Base-by-base conservation (phyloP, 2,329 filamentous ascomycete genomes). In the Escovopsis sp. region DNA sequence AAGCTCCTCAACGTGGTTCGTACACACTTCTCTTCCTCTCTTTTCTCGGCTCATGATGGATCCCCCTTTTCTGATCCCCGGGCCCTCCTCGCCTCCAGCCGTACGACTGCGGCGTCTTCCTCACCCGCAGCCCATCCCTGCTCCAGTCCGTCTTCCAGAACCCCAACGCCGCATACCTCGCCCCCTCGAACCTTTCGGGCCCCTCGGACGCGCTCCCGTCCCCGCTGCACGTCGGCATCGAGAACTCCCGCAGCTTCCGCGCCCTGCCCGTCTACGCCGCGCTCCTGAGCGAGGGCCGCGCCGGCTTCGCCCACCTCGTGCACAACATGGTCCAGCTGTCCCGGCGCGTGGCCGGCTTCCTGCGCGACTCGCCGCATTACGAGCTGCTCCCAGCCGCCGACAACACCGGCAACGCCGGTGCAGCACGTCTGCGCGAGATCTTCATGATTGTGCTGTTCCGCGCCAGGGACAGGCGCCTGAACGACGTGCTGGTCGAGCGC, bases 31-130 rank as follows among this genome's bases (percentile, higher is more conserved):
- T n/a, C n/a, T n/a, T n/a, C n/a, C n/a, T n/a, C n/a, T n/a, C n/a
- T n/a, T n/a, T n/a, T n/a, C n/a, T n/a, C n/a, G n/a, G n/a, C n/a
- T n/a, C n/a, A n/a, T n/a, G n/a, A n/a, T n/a, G n/a, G n/a, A n/a
- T n/a, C n/a, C n/a, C n/a, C n/a, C n/a, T n/a, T n/a, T n/a, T n/a
- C n/a, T n/a, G n/a, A n/a, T n/a, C n/a, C n/a, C n/a, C n/a, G n/a
- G n/a, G n/a, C 20, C 20, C 20, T 6, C 20, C 20, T 20, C 20
- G 20, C 14, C 6, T 41, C 20, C 20, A 79, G 71, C 88, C 89
- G 0, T 95, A 95, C 53, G 89, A 95, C 59, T 88, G 81, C 52
- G 89, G 88, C 35, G 81, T 95, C 60, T 93, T 94, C 68, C 74
- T 94, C 51, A 85, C 79, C 40, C 75, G 77, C 14, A 74, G 82